These are phyloP conservation scores for Gaeumannomyces tritici DNA, from an alignment of 2,329 filamentous ascomycete species.

Conservation along the genomic window DNA sequence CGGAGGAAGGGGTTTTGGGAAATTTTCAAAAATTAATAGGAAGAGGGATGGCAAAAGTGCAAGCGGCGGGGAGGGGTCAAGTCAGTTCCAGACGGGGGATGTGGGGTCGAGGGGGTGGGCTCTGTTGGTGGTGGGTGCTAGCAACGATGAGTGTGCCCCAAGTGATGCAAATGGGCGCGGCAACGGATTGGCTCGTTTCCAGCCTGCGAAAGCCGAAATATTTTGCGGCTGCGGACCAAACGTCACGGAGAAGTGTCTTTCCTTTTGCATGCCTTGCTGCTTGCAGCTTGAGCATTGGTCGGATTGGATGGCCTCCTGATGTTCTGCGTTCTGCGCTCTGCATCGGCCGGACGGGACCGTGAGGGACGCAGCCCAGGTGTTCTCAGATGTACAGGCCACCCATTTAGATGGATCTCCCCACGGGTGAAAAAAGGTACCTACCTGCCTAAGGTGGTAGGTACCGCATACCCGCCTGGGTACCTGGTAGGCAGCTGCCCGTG, in stretches of 20 bases:
- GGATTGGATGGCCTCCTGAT: background rate
- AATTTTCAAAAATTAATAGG: conserved; percentile 5
- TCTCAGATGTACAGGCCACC: background rate
- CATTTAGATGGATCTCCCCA: background rate
- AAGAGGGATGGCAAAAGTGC: conserved; percentile 2
- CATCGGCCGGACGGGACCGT: too few relatives aligned
- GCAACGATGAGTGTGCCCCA: background rate
- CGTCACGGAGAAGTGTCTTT: background rate
- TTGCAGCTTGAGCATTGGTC: background rate
- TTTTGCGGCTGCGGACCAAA: background rate
- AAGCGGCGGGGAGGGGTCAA: conserved; percentile 4
- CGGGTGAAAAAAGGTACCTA: background rate
- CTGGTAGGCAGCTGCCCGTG: too few relatives aligned
- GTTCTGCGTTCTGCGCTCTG: background rate
- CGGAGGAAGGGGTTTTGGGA: conserved; percentile 4
- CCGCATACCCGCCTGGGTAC: too few relatives aligned
- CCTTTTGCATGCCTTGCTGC: background rate
- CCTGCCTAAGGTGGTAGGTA: too few relatives aligned
- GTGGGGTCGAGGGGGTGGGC: conserved; percentile 2
- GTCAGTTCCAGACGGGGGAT: background rate
- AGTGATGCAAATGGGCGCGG: background rate
- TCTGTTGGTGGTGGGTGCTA: background rate
- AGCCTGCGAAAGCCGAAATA: background rate
- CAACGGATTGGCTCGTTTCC: background rate
- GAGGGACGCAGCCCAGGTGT: background rate